These are phyloP conservation scores for Murraya paniculata DNA, from an alignment of 345 rosid genomes.

Conservation along the genomic window DNA sequence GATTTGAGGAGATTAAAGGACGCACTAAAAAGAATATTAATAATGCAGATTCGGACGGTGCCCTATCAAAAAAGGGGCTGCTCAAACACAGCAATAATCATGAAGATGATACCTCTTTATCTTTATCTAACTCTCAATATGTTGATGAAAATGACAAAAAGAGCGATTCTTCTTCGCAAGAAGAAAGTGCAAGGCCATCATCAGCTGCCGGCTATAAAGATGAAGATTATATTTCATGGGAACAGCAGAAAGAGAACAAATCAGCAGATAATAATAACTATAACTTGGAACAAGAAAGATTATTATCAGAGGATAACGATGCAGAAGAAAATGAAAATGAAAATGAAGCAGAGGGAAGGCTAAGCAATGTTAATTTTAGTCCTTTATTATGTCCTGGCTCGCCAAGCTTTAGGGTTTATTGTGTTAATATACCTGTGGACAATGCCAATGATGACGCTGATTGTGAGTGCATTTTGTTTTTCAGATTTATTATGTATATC, in stretches of 20 bases:
- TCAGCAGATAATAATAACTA: not conserved
- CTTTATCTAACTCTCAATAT: not conserved
- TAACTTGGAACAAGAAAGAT: not conserved
- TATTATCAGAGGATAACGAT: too few species aligned
- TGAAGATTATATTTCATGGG: not conserved
- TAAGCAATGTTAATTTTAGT: not conserved
- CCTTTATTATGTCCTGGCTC: constrained; percentile 19
- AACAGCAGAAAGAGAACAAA: not conserved
- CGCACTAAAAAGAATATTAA: not conserved
- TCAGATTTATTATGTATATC: too few species aligned
- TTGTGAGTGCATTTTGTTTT: not conserved
- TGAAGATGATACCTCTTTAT: constrained; percentile 5
- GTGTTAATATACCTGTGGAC: constrained; percentile 1
- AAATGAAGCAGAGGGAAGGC: constrained; percentile 4
- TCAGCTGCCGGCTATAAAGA: not conserved
- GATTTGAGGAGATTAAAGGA: constrained; percentile 17
- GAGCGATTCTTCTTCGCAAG: constrained; percentile 17
- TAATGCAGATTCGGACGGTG: not conserved
- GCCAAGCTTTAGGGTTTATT: constrained; percentile 41
- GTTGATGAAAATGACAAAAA: not conserved
- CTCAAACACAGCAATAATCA: constrained; percentile 18
- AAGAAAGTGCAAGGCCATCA: constrained; percentile 2
- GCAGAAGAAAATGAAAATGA: not conserved
- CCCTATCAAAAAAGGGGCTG: constrained; percentile 23
- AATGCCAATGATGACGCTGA: constrained; percentile 10